phyloP scores from a whole-genome alignment of 495 filamentous ascomycete species.

The Talaromyces borbonicus region DNA sequence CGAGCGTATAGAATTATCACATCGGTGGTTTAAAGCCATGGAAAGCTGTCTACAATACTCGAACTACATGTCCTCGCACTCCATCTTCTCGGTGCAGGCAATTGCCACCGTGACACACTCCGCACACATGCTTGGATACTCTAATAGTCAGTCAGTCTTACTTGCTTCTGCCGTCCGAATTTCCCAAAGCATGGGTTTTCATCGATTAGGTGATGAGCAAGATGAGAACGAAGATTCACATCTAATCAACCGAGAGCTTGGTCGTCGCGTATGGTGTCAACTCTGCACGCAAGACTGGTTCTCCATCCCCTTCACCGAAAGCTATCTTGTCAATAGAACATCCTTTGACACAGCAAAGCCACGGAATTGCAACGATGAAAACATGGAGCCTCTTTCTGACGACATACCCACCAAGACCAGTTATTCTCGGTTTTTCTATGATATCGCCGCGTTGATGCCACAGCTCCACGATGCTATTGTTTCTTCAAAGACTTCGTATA shows the following conservation, averaged over 20 bases:
- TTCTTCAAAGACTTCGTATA: slow-evolving; percentile 20
- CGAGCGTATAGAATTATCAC: slow-evolving; percentile 22
- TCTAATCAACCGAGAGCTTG: slow-evolving; percentile 27
- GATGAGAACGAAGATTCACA: slow-evolving; percentile 4
- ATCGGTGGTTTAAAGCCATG: slow-evolving; percentile 27
- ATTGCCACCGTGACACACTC: slow-evolving; percentile 35
- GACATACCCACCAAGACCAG: slow-evolving; percentile 28
- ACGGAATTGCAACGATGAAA: slow-evolving; percentile 29
- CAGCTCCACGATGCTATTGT: slow-evolving; percentile 30
- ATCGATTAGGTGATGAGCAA: slow-evolving; percentile 19
- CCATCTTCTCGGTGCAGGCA: slow-evolving; percentile 31
- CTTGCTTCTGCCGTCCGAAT: slow-evolving; percentile 32
- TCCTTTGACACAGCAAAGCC: slow-evolving; percentile 31
- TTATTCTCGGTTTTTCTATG: slow-evolving; percentile 28
- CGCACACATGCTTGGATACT: slow-evolving; percentile 37
- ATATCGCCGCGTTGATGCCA: slow-evolving; percentile 33
- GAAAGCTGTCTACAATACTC: slow-evolving; percentile 25
- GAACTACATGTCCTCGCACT: slow-evolving; percentile 28
- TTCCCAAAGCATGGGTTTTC: slow-evolving; percentile 27
- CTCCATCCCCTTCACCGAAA: slow-evolving; percentile 37
- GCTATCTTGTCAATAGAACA: slow-evolving; percentile 32
- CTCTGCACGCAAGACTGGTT: slow-evolving; percentile 40
- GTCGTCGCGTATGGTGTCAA: slow-evolving; percentile 34
- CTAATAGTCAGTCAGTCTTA: slow-evolving; percentile 29
- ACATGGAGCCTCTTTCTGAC: slow-evolving; percentile 22